Evolutionary conservation across 2,329 filamentous ascomycete species (phyloP), one percentile per base, ranked within the genome.

Genomic region (Fusarium mexicanum): DNA sequence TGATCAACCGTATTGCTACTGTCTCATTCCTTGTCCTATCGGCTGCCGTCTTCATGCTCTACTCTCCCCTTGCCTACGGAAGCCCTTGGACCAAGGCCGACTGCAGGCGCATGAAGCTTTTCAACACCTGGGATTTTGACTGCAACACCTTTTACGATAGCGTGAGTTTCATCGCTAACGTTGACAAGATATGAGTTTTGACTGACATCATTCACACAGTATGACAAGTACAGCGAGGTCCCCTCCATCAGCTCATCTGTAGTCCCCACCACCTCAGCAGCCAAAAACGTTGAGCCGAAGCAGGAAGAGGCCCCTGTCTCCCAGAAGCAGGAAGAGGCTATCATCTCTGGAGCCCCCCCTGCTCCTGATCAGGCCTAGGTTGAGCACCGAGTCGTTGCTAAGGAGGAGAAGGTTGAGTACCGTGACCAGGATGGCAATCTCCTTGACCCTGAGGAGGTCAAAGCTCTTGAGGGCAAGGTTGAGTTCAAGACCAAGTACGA

Each of bases 401-500:
- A 91, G 62, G 93, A 97, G 83, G 93, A 98, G 84, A 92, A 92
- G 76, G 86, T 98, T 53, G 96, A 98, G 84, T 99, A 98, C 85
- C 93, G 96, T 61, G 96, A 98, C 82, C 94, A 98, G 83, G 88
- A 97, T 77, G 96, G 96, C 75, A 98, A 98, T 80, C 82, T 98
- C 38, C 89, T 99, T 38, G 87, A 96, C 79, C 91, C 93, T 62
- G 93, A 95, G 79, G 90, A 98, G 81, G 95, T 99, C 67, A 90
- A 93, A 79, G 90, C 89, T 26, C 90, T 99, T 38, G 90, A 96
- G 82, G 96, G 96, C 79, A 97, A 98, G 84, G 95, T 98, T 68
- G 94, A 94, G 79, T 98, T 99, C 85, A 92, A 97, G 85, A 98
- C 96, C 18, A 93, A 92, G 76, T 98, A 98, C 81, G 96, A 98